Conservation (phyloP, 768 basidiomycete genomes). For the Rhodotorula sphaerocarpa region DNA sequence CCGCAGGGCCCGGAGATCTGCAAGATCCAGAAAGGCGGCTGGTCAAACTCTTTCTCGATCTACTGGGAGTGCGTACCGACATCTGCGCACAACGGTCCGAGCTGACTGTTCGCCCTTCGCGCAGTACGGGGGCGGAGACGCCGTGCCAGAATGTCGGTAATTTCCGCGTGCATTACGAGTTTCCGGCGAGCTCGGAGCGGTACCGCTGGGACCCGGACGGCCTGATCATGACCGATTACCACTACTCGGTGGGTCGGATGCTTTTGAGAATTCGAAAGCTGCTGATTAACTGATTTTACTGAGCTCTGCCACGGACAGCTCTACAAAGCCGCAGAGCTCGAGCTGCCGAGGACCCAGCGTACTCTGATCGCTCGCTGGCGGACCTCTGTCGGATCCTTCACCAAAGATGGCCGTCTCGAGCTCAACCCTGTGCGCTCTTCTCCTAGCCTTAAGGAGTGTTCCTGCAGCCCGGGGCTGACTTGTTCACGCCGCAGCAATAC, state of each 20-base stretch:
- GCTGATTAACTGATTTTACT: neutral
- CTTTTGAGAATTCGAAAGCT: neutral
- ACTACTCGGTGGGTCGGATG: neutral
- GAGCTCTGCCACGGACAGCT: neutral
- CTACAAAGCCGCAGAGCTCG: neutral
- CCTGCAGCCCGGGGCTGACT: too few species aligned
- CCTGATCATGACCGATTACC: too few species aligned
- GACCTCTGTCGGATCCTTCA: neutral
- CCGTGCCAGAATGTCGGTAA: neutral
- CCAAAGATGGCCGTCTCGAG: too few species aligned
- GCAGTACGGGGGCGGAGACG: neutral
- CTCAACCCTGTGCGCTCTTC: too few species aligned
- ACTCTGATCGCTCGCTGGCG: neutral
- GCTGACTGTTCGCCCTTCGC: neutral
- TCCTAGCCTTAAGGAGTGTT: too few species aligned
- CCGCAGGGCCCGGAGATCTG: neutral
- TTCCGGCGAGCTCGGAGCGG: neutral
- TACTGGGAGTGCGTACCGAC: neutral
- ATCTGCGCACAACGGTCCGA: neutral
- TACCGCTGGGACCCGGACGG: conserved; percentile 1
- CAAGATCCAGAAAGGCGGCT: neutral
- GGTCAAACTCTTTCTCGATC: neutral
- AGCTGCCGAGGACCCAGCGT: neutral
- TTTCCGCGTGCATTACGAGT: neutral
- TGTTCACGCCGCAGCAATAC: too few species aligned